phyloP scores from a whole-genome alignment of 192 early-diverging fungal genomes.

The Coemansia guatemalensis region DNA sequence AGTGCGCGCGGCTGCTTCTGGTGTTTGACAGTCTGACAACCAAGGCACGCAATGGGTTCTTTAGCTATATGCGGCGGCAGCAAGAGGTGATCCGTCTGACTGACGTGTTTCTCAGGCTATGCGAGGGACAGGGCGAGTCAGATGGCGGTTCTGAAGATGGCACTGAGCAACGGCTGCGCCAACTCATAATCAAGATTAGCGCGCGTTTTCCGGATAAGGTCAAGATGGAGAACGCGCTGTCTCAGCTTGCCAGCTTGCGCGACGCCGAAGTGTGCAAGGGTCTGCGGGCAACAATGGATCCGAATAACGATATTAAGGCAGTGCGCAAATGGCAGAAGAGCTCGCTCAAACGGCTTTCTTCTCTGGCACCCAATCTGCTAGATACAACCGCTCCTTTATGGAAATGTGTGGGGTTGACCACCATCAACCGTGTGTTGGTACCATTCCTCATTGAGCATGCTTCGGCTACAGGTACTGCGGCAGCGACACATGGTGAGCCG shows the following conservation, averaged over 20 bases:
- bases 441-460: slow-evolving; percentile 62
- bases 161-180: slow-evolving; percentile 53
- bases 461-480: slow-evolving; percentile 3
- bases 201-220: slow-evolving; percentile 64
- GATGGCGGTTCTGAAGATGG: slow-evolving; percentile 48
- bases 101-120: slow-evolving; percentile 58
- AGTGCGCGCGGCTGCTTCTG: slow-evolving; percentile 63
- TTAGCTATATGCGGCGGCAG: slow-evolving; percentile 73
- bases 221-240: slow-evolving; percentile 61
- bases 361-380: slow-evolving; percentile 56
- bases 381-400: slow-evolving; percentile 77
- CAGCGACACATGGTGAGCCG: background rate
- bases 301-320: slow-evolving; percentile 64
- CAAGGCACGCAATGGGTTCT: slow-evolving; percentile 72
- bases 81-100: slow-evolving; percentile 63
- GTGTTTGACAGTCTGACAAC: slow-evolving; percentile 65
- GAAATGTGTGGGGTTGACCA: slow-evolving; percentile 69
- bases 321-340: slow-evolving; percentile 75
- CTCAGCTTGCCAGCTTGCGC: slow-evolving; percentile 69
- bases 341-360: slow-evolving; percentile 63
- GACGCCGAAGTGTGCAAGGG: slow-evolving; percentile 67
- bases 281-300: slow-evolving; percentile 72
- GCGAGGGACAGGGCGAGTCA: slow-evolving; percentile 60
- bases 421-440: slow-evolving; percentile 65
- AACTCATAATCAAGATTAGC: slow-evolving; percentile 57